These are phyloP conservation scores for Colletotrichum brevisporum DNA, from an alignment of 2,329 filamentous ascomycete genomes.

Conservation along the genomic window DNA sequence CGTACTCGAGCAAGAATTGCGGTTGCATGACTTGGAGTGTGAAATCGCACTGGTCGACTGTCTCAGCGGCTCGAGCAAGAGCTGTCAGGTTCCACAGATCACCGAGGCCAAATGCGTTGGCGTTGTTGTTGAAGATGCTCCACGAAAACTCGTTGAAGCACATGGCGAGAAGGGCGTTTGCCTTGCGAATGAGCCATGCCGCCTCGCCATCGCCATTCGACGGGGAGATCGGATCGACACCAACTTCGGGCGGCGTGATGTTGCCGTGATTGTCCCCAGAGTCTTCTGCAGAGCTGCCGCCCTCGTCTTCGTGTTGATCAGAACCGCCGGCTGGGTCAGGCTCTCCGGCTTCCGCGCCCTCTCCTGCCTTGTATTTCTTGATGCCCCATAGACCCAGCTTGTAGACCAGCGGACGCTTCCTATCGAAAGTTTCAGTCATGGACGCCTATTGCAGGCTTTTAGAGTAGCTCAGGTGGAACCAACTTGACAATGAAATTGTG, in stretches of 20 bases:
- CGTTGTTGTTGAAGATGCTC: not conserved
- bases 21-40: not conserved
- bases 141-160: not conserved
- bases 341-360: not conserved
- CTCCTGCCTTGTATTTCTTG: conserved; percentile 46
- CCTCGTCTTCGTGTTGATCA: not conserved
- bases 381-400: conserved; percentile 47
- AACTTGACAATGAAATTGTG: not conserved
- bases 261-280: not conserved
- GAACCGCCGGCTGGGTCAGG: too few relatives aligned
- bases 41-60: not conserved
- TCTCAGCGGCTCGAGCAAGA: conserved; percentile 22
- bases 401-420: conserved; percentile 50
- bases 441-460: too few relatives aligned
- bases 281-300: not conserved
- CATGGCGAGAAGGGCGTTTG: conserved; percentile 1
- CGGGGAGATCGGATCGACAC: not conserved
- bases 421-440: conserved; percentile 23
- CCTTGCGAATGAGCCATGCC: not conserved
- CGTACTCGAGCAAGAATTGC: not conserved
- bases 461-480: not conserved
- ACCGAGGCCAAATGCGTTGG: not conserved
- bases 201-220: not conserved
- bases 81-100: not conserved
- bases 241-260: not conserved